A percentile compares a stretch with the other conserved stretches of the same genome.
Conservation (phyloP, 345 rosid species). For the Geranium rotundifolium region DNA sequence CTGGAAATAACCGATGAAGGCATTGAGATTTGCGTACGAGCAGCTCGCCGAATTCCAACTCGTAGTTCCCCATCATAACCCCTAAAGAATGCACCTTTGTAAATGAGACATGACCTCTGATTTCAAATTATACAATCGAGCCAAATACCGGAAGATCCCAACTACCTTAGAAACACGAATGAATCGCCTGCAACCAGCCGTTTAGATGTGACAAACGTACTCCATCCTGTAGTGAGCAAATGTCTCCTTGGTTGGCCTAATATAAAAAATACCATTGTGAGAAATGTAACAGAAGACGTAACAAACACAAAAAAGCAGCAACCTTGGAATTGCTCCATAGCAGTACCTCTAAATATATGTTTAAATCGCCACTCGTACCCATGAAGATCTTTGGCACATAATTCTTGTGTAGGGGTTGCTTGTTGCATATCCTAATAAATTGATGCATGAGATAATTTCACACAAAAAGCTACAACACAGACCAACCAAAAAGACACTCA, state of each 20-base stretch:
- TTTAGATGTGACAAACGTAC: slow-evolving; percentile 84
- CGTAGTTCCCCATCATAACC: slow-evolving; percentile 63
- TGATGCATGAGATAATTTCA: not conserved
- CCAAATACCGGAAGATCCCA: slow-evolving; percentile 3
- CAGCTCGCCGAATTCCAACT: slow-evolving; percentile 68
- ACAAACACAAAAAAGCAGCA: not conserved
- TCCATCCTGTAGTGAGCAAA: slow-evolving; percentile 92
- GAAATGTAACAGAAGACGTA: not conserved
- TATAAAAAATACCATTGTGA: not conserved
- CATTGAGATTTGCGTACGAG: slow-evolving; percentile 55
- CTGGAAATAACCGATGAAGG: slow-evolving; percentile 85
- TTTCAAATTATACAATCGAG: not conserved
- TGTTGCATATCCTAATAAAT: slow-evolving; percentile 71
- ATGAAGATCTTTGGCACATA: slow-evolving; percentile 84
- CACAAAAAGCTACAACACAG: not conserved
- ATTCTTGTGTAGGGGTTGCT: slow-evolving; percentile 81
- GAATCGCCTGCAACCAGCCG: slow-evolving; percentile 82
- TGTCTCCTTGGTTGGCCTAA: slow-evolving; percentile 93
- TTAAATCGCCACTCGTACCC: slow-evolving; percentile 89
- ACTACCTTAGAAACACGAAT: slow-evolving; percentile 76
- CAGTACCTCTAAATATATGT: slow-evolving; percentile 82
- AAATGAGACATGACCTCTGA: not conserved
- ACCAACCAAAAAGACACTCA: not conserved
- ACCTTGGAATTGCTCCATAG: not conserved
- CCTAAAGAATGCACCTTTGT: slow-evolving; percentile 10